Evolutionary conservation across 176 grass and related monocot species (phyloP), one percentile per base, ranked within the genome.

Genomic region (Puya raimondii): DNA sequence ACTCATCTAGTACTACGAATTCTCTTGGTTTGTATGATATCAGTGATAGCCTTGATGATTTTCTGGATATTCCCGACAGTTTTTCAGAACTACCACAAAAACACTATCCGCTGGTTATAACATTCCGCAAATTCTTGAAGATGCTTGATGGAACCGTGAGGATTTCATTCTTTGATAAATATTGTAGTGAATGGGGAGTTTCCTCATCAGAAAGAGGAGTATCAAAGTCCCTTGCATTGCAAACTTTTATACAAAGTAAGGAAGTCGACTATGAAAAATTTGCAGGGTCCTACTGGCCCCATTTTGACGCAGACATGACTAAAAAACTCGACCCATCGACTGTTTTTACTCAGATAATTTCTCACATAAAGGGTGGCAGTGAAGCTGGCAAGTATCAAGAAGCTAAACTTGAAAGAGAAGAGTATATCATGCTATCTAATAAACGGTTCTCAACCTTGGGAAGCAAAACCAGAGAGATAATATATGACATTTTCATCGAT

Each of bases 331-430:
- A 96, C 47, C 63, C 85, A 23, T 88, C 88, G 14, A 96, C 79
- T 78, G 88, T 91, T 5, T 96, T 84, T n/a, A 91, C 88, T 1
- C 83, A 96, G 79, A 96, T 96, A 79, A 88, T 88, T 75, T 96
- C 88, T 69, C 85, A 96, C 69, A 91, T 96, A 66, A 96, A 96
- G 50, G 85, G 83, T 10, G 76, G 81, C 69, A 75, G 76, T 66
- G 25, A 64, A 50, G 29, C 51, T 15, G 51, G 51, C 33, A 71
- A 10, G 50, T 51, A 29, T n/a, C 56, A 13, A 47, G 47, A 68
- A 21, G 58, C 78, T 48, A 77, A 20, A 26, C 57, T 89, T 65
- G 63, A 69, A 47, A 84, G 70, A 51, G 72, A 83, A 4, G 85
- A 85, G 42, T 96, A 96, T 75, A 49, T 89, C 5, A 76, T 77